A percentile compares a stretch with the other conserved stretches of the same genome.
Evolutionary conservation across 768 basidiomycete genomes (phyloP).

Genomic region (Lepiota brunneoincarnata): DNA sequence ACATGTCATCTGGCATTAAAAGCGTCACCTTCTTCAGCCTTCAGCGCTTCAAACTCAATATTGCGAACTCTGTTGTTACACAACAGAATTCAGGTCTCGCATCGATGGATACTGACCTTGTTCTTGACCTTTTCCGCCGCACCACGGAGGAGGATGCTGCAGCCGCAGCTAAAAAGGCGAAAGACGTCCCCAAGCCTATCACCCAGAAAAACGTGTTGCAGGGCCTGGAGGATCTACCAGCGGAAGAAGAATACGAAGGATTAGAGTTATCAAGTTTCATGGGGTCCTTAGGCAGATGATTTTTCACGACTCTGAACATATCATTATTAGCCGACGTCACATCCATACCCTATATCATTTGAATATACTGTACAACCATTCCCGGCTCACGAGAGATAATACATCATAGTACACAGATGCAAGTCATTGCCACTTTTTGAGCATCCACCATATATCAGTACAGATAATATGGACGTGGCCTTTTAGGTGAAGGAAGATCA

Average conservation of each 20-base stretch:
- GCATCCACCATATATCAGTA: background rate
- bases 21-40: constrained; percentile 48
- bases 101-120: constrained; percentile 97
- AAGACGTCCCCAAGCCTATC: constrained; percentile 52
- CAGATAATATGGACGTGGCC: constrained; percentile 1
- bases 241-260: constrained; percentile 90
- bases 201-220: constrained; percentile 83
- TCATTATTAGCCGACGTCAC: background rate
- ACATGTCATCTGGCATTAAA: constrained; percentile 8
- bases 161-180: constrained; percentile 51
- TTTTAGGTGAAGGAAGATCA: constrained; percentile 16
- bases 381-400: constrained; percentile 1
- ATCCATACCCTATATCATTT: constrained; percentile 6
- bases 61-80: constrained; percentile 94
- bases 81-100: constrained; percentile 94
- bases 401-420: constrained; percentile 1
- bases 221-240: constrained; percentile 87
- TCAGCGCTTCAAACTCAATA: constrained; percentile 98
- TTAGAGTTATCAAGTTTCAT: constrained; percentile 87
- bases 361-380: constrained; percentile 9
- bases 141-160: constrained; percentile 71
- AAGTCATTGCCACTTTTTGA: background rate
- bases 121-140: constrained; percentile 87
- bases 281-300: constrained; percentile 66
- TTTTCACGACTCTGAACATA: background rate